Conservation (phyloP, 345 rosid species). For the Gynandropsis gynandra region DNA sequence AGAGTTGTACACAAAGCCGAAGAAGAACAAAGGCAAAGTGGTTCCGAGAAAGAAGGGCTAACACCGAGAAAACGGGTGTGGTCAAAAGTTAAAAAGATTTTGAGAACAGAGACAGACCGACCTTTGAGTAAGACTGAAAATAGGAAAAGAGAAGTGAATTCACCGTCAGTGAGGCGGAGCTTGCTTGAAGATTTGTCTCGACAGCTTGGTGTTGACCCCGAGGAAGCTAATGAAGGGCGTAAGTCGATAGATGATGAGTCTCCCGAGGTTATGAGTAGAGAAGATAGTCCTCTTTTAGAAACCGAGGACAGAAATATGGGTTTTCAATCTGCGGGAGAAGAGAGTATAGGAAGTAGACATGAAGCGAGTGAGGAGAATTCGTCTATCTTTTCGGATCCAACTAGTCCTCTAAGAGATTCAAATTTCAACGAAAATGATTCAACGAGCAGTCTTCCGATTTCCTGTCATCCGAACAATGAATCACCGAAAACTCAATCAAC, state of each 20-base stretch:
- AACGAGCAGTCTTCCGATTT: conserved; percentile 48
- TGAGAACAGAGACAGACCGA: conserved; percentile 57
- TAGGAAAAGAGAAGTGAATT: conserved; percentile 27
- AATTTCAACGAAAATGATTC: conserved; percentile 44
- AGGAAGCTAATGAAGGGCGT: background rate
- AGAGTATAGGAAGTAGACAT: conserved; percentile 38
- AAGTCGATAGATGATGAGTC: conserved; percentile 6
- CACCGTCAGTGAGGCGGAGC: conserved; percentile 38
- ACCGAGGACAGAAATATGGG: conserved; percentile 16
- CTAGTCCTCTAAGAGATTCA: conserved; percentile 40
- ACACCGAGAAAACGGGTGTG: conserved; percentile 51
- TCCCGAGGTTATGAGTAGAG: conserved; percentile 8
- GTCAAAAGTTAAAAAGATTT: conserved; percentile 38
- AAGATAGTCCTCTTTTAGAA: conserved; percentile 11
- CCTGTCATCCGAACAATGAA: conserved; percentile 26
- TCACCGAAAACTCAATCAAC: conserved; percentile 28
- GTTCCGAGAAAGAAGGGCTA: conserved; percentile 26
- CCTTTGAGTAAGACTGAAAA: conserved; percentile 28
- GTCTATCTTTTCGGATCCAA: conserved; percentile 41
- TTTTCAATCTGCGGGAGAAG: conserved; percentile 29
- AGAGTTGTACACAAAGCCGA: conserved; percentile 52
- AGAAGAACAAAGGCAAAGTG: conserved; percentile 21
- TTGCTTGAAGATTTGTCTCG: conserved; percentile 54
- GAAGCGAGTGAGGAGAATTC: conserved; percentile 51
- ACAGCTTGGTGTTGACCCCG: conserved; percentile 29